Base-by-base conservation (phyloP, 2,329 filamentous ascomycete genomes). In the Trichoderma atroviride region DNA sequence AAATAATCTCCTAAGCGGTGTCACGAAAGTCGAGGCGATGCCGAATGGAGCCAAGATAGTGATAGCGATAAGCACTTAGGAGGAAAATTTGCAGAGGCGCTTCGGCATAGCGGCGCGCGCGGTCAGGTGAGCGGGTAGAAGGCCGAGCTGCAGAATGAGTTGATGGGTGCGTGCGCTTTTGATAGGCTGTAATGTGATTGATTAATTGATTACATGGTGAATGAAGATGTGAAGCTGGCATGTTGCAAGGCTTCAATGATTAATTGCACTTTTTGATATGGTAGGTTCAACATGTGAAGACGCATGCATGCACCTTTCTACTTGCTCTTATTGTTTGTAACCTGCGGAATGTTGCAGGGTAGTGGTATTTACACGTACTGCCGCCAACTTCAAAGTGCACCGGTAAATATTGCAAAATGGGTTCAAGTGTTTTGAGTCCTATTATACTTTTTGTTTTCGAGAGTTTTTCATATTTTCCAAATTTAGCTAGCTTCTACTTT, bases 71-170 rank as follows among this genome's bases (percentile, higher is more conserved):
- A 43, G 62, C 52, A n/a, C 55, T 22, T 37, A 31, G 19, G 55
- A 58, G 53, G 62, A 58, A 66, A 66, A 66, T 66, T 66, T 66
- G 62, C 62, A 57, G 37, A 56, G n/a, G 33, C 55, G 55, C 33
- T 56, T 31, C 29, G 35, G 62, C 27, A 47, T 53, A 29, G 40
- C 43, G 14, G 31, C 55, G 31, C 47, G 61, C 47, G 61, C n/a
- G 24, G 33, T 56, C 60, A 63, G 62, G 52, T 57, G 62, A 66
- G 53, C 37, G 14, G 35, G 35, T 40, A 47, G 19, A 22, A n/a
- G 16, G n/a, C 40, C 40, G 40, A n/a, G 19, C 13, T n/a, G 31
- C 27, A n/a, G 59, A 6, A 19, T 4, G 59, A 19, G n/a, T 35
- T 13, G 33, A 35, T 35, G 33, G 33, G 11, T 35, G 33, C 13